Evolutionary conservation across 1,139 yeast genomes (phyloP).

Genomic region (Yamadazyma diospyri): DNA sequence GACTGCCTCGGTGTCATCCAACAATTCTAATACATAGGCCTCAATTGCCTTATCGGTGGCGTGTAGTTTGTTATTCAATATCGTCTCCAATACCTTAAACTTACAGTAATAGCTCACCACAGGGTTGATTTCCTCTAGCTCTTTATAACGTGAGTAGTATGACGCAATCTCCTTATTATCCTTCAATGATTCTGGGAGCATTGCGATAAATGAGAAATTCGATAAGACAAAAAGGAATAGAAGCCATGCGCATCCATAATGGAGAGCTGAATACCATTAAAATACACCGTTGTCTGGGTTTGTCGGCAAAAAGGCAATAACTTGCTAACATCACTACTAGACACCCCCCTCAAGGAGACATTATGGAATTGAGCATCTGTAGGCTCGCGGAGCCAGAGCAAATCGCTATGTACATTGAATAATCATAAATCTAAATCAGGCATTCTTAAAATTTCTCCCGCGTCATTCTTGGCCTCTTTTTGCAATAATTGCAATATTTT

Average conservation of each 20-base stretch:
- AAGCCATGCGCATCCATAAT: too few species aligned
- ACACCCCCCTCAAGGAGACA: too few species aligned
- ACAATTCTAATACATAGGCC: slow-evolving; percentile 50
- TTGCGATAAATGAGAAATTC: slow-evolving; percentile 1
- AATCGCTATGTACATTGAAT: too few species aligned
- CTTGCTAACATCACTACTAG: too few species aligned
- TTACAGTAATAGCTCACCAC: slow-evolving; percentile 57
- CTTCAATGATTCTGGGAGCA: slow-evolving; percentile 14
- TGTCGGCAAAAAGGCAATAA: too few species aligned
- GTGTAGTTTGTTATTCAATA: slow-evolving; percentile 58
- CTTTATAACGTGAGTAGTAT: slow-evolving; percentile 48
- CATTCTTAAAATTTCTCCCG: slow-evolving; percentile 78
- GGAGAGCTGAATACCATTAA: too few species aligned
- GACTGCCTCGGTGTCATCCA: slow-evolving; percentile 60
- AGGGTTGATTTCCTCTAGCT: slow-evolving; percentile 49
- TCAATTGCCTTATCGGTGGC: slow-evolving; percentile 50
- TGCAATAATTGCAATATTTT: slow-evolving; percentile 64
- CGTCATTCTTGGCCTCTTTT: slow-evolving; percentile 69
- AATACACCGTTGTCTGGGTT: too few species aligned
- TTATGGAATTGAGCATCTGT: too few species aligned
- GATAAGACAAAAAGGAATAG: neutral
- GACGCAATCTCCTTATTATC: slow-evolving; percentile 28
- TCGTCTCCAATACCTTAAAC: slow-evolving; percentile 62
- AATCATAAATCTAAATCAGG: slow-evolving; percentile 53
- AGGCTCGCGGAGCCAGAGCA: too few species aligned